phyloP scores from a whole-genome alignment of 2,329 filamentous ascomycete species.

The Juglanconis oblonga region DNA sequence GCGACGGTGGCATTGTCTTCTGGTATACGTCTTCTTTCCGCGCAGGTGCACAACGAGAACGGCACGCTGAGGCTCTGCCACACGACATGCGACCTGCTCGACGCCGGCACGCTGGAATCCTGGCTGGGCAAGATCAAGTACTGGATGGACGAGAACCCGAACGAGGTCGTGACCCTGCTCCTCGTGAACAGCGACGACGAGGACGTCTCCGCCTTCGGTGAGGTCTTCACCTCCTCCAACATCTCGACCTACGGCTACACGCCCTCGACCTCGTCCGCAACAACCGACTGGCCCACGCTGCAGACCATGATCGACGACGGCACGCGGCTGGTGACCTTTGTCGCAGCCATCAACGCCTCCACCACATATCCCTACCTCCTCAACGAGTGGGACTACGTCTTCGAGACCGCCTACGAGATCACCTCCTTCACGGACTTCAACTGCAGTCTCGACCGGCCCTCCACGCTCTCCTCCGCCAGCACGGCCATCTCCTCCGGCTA shows the following conservation, averaged over 20 bases:
- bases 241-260: slow-evolving; percentile 60
- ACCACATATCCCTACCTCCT: slow-evolving; percentile 55
- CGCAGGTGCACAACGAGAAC: slow-evolving; percentile 64
- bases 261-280: slow-evolving; percentile 42
- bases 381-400: slow-evolving; percentile 63
- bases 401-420: slow-evolving; percentile 71
- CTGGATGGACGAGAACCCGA: slow-evolving; percentile 68
- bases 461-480: slow-evolving; percentile 43
- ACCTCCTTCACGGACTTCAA: slow-evolving; percentile 63
- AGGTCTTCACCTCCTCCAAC: slow-evolving; percentile 54
- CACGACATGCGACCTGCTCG: slow-evolving; percentile 62
- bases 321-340: slow-evolving; percentile 66
- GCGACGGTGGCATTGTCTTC: slow-evolving; percentile 67
- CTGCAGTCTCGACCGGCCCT: slow-evolving; percentile 68
- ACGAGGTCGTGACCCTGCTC: slow-evolving; percentile 73
- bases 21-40: slow-evolving; percentile 68
- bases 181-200: slow-evolving; percentile 68
- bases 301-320: slow-evolving; percentile 61
- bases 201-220: slow-evolving; percentile 50
- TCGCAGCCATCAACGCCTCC: slow-evolving; percentile 50
- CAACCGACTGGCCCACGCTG: slow-evolving; percentile 67
- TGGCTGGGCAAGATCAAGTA: slow-evolving; percentile 64
- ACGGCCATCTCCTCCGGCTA: slow-evolving; percentile 55
- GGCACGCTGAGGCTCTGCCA: slow-evolving; percentile 68
- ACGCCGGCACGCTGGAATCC: slow-evolving; percentile 61